phyloP scores from a whole-genome alignment of 2,329 filamentous ascomycete species.

The Trichoderma afroharzianum region DNA sequence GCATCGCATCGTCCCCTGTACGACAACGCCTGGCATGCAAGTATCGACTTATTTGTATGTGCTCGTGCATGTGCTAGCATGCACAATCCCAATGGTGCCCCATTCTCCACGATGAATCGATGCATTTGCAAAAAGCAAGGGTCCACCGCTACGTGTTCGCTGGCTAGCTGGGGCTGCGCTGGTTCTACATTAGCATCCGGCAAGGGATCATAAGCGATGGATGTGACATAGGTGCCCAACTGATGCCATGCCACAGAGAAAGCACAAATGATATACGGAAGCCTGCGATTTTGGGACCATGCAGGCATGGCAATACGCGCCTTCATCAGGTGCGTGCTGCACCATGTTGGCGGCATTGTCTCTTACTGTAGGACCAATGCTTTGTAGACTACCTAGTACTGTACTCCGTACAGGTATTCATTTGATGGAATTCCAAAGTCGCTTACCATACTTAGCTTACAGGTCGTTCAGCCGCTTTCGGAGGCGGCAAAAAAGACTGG shows the following conservation, averaged over 20 bases:
- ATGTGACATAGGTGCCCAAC: background rate
- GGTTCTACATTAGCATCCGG: background rate
- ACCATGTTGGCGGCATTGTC: background rate
- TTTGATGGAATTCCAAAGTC: background rate
- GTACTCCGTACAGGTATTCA: background rate
- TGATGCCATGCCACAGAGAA: background rate
- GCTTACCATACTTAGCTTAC: background rate
- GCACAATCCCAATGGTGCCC: background rate
- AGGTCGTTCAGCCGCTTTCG: background rate
- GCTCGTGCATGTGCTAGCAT: background rate
- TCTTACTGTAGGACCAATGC: background rate
- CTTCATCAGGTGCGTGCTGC: background rate
- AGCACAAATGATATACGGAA: background rate
- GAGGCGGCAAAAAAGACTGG: background rate
- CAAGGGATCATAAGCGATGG: background rate
- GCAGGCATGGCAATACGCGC: background rate
- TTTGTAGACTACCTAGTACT: background rate
- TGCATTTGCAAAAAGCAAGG: background rate
- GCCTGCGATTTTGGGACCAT: background rate
- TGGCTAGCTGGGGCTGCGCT: background rate
- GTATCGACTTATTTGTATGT: background rate
- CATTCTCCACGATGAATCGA: background rate
- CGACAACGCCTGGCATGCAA: background rate
- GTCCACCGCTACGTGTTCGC: background rate
- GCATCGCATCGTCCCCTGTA: background rate